phyloP scores from a whole-genome alignment of 306 rosid species.

The Fagus sylvatica region DNA sequence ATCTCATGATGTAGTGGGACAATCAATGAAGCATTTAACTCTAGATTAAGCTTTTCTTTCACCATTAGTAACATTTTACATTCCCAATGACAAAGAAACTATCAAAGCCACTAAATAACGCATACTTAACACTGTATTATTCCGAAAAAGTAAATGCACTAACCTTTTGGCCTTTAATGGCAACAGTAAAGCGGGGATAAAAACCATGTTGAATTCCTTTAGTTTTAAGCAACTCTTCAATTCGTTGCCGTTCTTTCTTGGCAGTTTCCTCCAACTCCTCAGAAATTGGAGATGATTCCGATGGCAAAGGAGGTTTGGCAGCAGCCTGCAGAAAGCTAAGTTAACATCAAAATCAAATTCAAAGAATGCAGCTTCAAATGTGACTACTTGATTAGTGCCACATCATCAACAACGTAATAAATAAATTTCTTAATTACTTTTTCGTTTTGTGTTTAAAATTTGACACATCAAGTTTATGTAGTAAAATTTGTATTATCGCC shows the following conservation, averaged over 20 bases:
- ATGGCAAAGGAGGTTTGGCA: constrained; percentile 24
- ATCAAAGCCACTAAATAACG: not conserved
- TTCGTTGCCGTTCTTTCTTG: constrained; percentile 55
- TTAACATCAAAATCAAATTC: constrained; percentile 5
- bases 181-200: constrained; percentile 65
- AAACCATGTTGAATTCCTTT: constrained; percentile 56
- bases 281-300: constrained; percentile 28
- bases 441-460: too few relatives aligned
- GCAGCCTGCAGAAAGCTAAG: constrained; percentile 27
- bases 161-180: constrained; percentile 86
- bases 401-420: too few relatives aligned
- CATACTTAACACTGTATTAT: not conserved
- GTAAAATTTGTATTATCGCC: too few relatives aligned
- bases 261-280: constrained; percentile 52
- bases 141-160: not conserved
- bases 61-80: not conserved
- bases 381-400: too few relatives aligned
- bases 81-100: not conserved
- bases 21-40: not conserved
- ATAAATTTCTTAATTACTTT: too few relatives aligned
- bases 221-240: constrained; percentile 49
- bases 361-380: not conserved
- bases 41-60: not conserved
- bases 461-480: too few relatives aligned
- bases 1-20: not conserved